Evolutionary conservation across 2,329 filamentous ascomycete genomes (phyloP).

Genomic region (Xylariaceae sp.): DNA sequence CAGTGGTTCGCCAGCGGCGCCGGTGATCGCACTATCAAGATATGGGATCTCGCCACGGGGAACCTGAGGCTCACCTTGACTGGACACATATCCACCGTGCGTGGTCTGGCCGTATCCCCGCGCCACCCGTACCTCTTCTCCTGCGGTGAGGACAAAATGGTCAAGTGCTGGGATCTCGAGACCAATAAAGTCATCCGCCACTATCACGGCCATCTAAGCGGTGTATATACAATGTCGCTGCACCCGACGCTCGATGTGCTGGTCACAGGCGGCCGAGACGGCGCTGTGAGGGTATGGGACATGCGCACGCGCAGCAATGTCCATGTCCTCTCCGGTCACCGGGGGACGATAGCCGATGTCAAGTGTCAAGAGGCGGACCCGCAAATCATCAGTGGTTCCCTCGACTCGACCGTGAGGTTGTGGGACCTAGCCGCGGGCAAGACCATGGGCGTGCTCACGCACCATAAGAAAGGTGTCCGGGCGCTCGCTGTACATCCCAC

Average conservation of each 20-base stretch:
- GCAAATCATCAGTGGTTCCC: slow-evolving; percentile 90
- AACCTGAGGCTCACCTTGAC: slow-evolving; percentile 85
- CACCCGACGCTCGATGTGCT: slow-evolving; percentile 95
- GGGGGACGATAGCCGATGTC: slow-evolving; percentile 85
- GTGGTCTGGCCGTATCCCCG: slow-evolving; percentile 89
- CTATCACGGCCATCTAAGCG: slow-evolving; percentile 95
- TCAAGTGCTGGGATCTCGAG: slow-evolving; percentile 99
- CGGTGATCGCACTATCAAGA: slow-evolving; percentile 96
- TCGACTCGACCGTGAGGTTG: slow-evolving; percentile 88
- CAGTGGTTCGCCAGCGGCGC: slow-evolving; percentile 97
- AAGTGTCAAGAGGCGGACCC: slow-evolving; percentile 96
- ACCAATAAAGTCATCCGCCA: slow-evolving; percentile 99
- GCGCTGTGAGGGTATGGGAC: slow-evolving; percentile 95
- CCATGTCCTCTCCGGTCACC: slow-evolving; percentile 91
- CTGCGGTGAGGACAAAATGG: slow-evolving; percentile 99
- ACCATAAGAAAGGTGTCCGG: slow-evolving; percentile 97
- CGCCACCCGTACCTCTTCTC: slow-evolving; percentile 97
- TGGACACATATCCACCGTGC: slow-evolving; percentile 88
- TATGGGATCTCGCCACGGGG: slow-evolving; percentile 94
- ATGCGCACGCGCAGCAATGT: slow-evolving; percentile 97
- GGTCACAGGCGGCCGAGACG: slow-evolving; percentile 92
- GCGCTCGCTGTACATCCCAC: slow-evolving; percentile 83
- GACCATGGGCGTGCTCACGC: slow-evolving; percentile 92
- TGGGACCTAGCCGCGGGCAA: slow-evolving; percentile 98
- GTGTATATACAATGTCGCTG: slow-evolving; percentile 91